A percentile compares a stretch with the other conserved stretches of the same genome.
Evolutionary conservation across 1,284 basidiomycete genomes (phyloP).

Genomic region (Sanghuangporus weigelae): DNA sequence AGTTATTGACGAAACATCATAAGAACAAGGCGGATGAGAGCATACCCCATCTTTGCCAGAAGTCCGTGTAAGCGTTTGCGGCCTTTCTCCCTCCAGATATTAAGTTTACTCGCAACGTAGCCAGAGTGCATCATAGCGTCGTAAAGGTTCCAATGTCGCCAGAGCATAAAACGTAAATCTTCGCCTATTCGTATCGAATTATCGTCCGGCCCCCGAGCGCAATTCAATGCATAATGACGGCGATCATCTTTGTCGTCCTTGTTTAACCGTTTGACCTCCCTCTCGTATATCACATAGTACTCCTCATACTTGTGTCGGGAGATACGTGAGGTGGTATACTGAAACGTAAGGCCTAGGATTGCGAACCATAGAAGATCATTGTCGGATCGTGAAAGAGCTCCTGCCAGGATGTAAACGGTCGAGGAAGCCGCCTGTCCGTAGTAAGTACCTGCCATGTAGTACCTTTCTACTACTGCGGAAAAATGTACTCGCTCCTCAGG

Average conservation of each 20-base stretch:
- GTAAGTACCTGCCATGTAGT: conserved; percentile 84
- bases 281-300: conserved; percentile 72
- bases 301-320: conserved; percentile 83
- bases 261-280: conserved; percentile 89
- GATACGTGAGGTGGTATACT: conserved; percentile 86
- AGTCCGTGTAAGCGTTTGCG: conserved; percentile 85
- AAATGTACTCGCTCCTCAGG: conserved; percentile 65
- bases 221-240: conserved; percentile 39
- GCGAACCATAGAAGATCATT: conserved; percentile 95
- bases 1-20: neutral
- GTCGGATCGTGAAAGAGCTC: conserved; percentile 83
- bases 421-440: conserved; percentile 88
- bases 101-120: conserved; percentile 92
- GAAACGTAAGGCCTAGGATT: conserved; percentile 90
- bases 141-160: conserved; percentile 97
- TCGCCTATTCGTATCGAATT: conserved; percentile 74
- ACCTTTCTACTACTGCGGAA: conserved; percentile 63
- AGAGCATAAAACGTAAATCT: conserved; percentile 90
- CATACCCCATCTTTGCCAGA: conserved; percentile 98
- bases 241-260: conserved; percentile 20
- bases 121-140: conserved; percentile 97
- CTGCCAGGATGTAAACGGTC: conserved; percentile 88
- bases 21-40: neutral
- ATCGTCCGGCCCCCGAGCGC: conserved; percentile 67
- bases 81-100: conserved; percentile 95